phyloP scores from a whole-genome alignment of 2,329 filamentous ascomycete species.

The Zymoseptoria tritici region DNA sequence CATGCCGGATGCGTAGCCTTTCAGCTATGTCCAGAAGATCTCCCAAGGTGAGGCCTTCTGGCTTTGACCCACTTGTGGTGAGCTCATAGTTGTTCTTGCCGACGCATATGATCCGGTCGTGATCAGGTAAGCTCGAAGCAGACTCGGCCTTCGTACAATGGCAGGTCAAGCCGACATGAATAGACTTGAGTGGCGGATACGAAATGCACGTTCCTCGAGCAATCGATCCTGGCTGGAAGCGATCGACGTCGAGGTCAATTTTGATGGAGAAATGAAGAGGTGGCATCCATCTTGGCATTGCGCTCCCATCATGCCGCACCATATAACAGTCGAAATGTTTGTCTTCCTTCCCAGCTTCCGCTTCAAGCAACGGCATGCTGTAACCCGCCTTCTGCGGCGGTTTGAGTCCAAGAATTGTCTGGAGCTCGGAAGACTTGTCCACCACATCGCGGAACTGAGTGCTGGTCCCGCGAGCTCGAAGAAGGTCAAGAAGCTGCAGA shows the following conservation, averaged over 20 bases:
- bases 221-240: not conserved
- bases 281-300: too few species aligned
- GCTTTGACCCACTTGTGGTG: not conserved
- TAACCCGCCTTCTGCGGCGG: not conserved
- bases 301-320: not conserved
- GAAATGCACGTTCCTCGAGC: not conserved
- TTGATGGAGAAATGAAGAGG: too few species aligned
- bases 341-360: not conserved
- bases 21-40: not conserved
- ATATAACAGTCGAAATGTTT: not conserved
- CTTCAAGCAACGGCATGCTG: not conserved
- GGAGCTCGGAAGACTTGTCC: not conserved
- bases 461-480: slow-evolving; percentile 1
- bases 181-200: not conserved
- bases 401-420: not conserved
- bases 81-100: not conserved
- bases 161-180: too few species aligned
- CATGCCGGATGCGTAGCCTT: not conserved
- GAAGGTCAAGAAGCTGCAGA: not conserved
- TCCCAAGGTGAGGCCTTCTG: not conserved
- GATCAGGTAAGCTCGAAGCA: too few species aligned
- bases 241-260: not conserved
- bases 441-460: slow-evolving; percentile 2
- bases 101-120: too few species aligned
- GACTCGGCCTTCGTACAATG: too few species aligned